These are phyloP conservation scores for Vitis hybrid DNA, from an alignment of 177 flowering plant genomes.

Conservation along the genomic window DNA sequence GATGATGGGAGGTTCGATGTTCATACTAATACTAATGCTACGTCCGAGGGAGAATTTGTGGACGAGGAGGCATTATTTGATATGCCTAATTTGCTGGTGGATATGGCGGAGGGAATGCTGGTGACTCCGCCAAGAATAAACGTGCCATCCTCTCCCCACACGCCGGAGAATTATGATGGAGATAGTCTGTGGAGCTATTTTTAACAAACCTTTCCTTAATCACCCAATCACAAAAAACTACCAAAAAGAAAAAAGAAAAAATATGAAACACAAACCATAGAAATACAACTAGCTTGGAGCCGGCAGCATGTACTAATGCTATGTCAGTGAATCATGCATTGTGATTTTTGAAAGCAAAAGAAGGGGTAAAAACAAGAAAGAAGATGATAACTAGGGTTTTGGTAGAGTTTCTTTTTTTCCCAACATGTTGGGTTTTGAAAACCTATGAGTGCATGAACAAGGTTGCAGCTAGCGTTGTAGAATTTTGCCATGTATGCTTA, in stretches of 20 bases:
- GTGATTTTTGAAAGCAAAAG: too few species aligned
- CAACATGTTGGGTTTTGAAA: too few species aligned
- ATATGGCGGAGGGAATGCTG: slow-evolving; percentile 75
- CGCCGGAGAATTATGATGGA: slow-evolving; percentile 31
- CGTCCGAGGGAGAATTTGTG: neutral
- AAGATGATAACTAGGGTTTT: too few species aligned
- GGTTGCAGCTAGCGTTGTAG: too few species aligned
- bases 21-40: neutral
- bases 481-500: too few species aligned
- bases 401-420: too few species aligned
- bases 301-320: too few species aligned
- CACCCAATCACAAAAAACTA: neutral
- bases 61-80: slow-evolving; percentile 65
- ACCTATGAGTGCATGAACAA: too few species aligned
- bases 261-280: too few species aligned
- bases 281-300: too few species aligned
- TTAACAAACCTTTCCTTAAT: neutral
- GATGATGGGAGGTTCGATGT: neutral
- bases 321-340: too few species aligned
- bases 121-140: slow-evolving; percentile 55
- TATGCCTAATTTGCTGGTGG: slow-evolving; percentile 58
- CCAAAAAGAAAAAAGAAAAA: neutral
- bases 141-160: slow-evolving; percentile 24
- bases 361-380: too few species aligned
- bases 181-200: slow-evolving; percentile 50